These are phyloP conservation scores for Pneumocystis wakefieldiae DNA, from an alignment of 1,139 yeast species.

Conservation along the genomic window DNA sequence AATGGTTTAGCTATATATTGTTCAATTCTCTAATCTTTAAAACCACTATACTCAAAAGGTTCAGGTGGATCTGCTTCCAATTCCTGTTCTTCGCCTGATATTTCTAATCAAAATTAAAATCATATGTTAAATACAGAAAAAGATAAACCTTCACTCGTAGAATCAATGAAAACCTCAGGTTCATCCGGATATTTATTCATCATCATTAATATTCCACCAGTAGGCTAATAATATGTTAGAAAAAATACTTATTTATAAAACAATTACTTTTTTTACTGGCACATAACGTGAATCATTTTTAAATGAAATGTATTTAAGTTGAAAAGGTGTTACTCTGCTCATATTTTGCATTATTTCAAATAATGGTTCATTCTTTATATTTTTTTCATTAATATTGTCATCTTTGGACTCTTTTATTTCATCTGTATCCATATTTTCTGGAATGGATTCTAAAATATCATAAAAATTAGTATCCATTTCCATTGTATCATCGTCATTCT, in stretches of 20 bases:
- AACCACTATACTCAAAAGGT: background rate
- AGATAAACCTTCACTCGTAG: background rate
- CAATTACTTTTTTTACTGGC: slow-evolving; percentile 50
- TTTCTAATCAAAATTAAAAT: slow-evolving; percentile 23
- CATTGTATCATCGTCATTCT: slow-evolving; percentile 24
- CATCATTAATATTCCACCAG: slow-evolving; percentile 66
- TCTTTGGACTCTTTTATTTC: slow-evolving; percentile 17
- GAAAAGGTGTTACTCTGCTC: slow-evolving; percentile 85
- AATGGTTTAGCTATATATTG: background rate
- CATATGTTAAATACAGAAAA: slow-evolving; percentile 67
- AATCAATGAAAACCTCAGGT: slow-evolving; percentile 48
- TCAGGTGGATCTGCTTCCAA: slow-evolving; percentile 2
- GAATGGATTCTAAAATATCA: background rate
- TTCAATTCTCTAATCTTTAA: background rate
- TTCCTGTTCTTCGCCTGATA: background rate
- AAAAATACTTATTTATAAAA: background rate
- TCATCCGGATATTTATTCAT: slow-evolving; percentile 56
- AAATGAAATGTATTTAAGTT: slow-evolving; percentile 69
- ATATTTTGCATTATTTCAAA: slow-evolving; percentile 44
- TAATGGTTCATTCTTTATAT: slow-evolving; percentile 18
- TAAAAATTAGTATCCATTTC: slow-evolving; percentile 18
- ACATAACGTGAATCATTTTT: slow-evolving; percentile 58
- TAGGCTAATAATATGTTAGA: slow-evolving; percentile 39
- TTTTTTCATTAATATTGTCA: slow-evolving; percentile 12
- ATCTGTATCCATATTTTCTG: slow-evolving; percentile 19